Evolutionary conservation across 176 grass and related monocot species (phyloP).

Genomic region (Calamus simplicifolius): DNA sequence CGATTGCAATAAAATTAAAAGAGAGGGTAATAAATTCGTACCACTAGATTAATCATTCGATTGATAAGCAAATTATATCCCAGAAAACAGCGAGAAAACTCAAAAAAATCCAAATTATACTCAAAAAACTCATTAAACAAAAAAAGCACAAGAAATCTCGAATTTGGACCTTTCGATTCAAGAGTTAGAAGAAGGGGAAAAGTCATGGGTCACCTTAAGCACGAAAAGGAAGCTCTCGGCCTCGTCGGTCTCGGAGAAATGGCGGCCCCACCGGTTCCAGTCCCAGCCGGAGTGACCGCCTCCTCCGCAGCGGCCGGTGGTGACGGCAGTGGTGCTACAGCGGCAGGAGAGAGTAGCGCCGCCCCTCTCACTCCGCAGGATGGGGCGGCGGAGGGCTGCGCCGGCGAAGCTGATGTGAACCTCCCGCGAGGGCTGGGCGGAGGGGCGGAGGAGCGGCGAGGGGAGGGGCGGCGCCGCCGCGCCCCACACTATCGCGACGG

Average conservation of each 20-base stretch:
- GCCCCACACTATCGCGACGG: too few relatives aligned
- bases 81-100: background rate
- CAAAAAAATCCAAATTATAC: background rate
- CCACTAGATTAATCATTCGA: too few relatives aligned
- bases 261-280: constrained; percentile 76
- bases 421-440: too few relatives aligned
- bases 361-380: background rate
- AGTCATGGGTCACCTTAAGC: constrained; percentile 33
- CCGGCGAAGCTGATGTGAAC: background rate
- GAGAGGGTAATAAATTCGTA: too few relatives aligned
- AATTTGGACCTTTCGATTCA: too few relatives aligned
- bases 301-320: too few relatives aligned
- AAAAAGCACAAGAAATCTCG: too few relatives aligned
- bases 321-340: background rate
- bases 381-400: background rate
- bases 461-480: too few relatives aligned
- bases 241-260: constrained; percentile 85
- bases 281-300: constrained; percentile 39
- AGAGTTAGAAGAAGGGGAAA: too few relatives aligned
- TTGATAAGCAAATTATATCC: too few relatives aligned
- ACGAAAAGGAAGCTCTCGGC: constrained; percentile 74
- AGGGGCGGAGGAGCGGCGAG: too few relatives aligned
- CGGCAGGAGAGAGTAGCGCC: constrained; percentile 19
- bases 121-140: background rate
- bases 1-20: too few relatives aligned